Percentiles rank a stretch among this genome's conserved stretches.
These are phyloP conservation scores for Paecilomyces dactylethromorphus DNA, from an alignment of 2,329 filamentous ascomycete genomes.

Conservation along the genomic window DNA sequence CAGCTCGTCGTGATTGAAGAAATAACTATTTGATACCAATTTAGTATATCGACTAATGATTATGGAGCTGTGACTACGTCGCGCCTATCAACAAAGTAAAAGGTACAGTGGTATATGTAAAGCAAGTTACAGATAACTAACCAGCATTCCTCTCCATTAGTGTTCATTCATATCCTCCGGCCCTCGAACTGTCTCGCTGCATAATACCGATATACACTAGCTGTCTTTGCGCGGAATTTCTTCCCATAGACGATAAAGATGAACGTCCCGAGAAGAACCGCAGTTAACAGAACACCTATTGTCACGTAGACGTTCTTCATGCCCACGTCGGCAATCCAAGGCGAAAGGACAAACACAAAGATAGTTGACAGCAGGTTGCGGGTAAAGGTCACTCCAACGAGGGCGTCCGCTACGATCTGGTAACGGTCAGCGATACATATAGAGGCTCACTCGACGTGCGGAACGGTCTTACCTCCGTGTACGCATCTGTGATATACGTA, in stretches of 20 bases:
- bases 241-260: slow-evolving; percentile 19
- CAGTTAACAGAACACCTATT: slow-evolving; percentile 28
- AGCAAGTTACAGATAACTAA: not conserved
- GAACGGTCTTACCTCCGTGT: slow-evolving; percentile 14
- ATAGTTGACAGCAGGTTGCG: slow-evolving; percentile 39
- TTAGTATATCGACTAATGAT: no score
- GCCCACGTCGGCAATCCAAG: slow-evolving; percentile 30
- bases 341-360: slow-evolving; percentile 41
- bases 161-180: not conserved
- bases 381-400: slow-evolving; percentile 40
- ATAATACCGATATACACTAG: slow-evolving; percentile 28
- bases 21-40: no score
- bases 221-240: slow-evolving; percentile 21
- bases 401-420: slow-evolving; percentile 42
- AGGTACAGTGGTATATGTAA: no score
- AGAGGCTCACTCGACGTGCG: not conserved
- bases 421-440: not conserved
- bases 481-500: not conserved
- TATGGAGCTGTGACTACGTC: no score
- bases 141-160: not conserved
- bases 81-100: no score
- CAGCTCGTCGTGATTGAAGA: no score
- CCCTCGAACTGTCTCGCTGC: slow-evolving; percentile 20
- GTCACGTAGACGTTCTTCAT: slow-evolving; percentile 37
- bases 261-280: slow-evolving; percentile 1